Conservation (phyloP, 305 asterid species). For the Fraxinus paxiana region DNA sequence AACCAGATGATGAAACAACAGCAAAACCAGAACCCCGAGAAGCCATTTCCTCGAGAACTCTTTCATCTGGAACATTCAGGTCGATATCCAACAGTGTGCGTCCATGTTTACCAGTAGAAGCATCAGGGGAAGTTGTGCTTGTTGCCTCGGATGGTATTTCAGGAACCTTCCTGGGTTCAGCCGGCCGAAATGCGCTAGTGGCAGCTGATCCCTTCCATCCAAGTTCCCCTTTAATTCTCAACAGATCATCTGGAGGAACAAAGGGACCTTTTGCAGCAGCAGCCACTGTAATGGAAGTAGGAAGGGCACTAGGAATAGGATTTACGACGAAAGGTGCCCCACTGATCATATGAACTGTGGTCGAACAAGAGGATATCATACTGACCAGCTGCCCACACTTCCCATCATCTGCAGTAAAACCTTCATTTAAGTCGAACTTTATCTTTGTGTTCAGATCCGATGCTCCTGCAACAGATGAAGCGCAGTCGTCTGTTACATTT, state of each 20-base stretch:
- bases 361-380: slow-evolving; percentile 28
- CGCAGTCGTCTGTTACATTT: slow-evolving; percentile 33
- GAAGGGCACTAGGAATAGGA: slow-evolving; percentile 36
- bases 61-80: slow-evolving; percentile 79
- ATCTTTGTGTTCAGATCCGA: slow-evolving; percentile 43
- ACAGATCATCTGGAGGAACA: slow-evolving; percentile 75
- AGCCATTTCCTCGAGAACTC: slow-evolving; percentile 57
- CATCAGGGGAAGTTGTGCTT: slow-evolving; percentile 29
- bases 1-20: slow-evolving; percentile 23
- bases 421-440: slow-evolving; percentile 81
- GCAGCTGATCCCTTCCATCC: slow-evolving; percentile 98
- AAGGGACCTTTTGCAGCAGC: slow-evolving; percentile 83
- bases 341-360: slow-evolving; percentile 40
- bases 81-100: slow-evolving; percentile 64
- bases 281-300: slow-evolving; percentile 72
- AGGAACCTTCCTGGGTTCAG: slow-evolving; percentile 75
- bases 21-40: slow-evolving; percentile 41
- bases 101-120: slow-evolving; percentile 41
- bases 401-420: slow-evolving; percentile 63
- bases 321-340: slow-evolving; percentile 39
- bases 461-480: slow-evolving; percentile 23
- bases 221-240: slow-evolving; percentile 68
- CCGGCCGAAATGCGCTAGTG: slow-evolving; percentile 94
- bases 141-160: slow-evolving; percentile 34
- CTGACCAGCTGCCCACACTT: slow-evolving; percentile 48